phyloP scores from a whole-genome alignment of 805 yeast genomes.

The Candida quercuum region DNA sequence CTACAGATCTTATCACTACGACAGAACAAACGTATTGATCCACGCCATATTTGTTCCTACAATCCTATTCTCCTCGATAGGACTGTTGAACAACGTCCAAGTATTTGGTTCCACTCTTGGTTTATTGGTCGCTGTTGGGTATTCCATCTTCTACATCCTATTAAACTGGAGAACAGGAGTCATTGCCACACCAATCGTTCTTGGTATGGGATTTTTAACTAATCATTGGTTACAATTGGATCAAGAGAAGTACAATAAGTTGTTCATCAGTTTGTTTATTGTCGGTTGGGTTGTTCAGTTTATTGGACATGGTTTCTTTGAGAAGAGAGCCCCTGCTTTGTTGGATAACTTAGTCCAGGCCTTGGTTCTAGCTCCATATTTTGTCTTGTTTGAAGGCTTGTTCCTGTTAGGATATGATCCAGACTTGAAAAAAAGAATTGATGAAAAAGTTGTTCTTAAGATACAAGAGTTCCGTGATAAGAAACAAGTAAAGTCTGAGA shows the following conservation, averaged over 20 bases:
- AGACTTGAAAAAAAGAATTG: conserved; percentile 33
- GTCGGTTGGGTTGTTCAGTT: conserved; percentile 79
- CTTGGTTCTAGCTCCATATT: conserved; percentile 84
- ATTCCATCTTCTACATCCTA: conserved; percentile 50
- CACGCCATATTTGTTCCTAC: conserved; percentile 80
- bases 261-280: conserved; percentile 34
- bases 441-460: conserved; percentile 30
- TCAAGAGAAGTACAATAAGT: conserved; percentile 5
- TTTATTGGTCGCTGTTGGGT: conserved; percentile 37
- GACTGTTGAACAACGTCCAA: conserved; percentile 29
- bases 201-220: conserved; percentile 22
- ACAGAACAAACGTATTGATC: conserved; percentile 60
- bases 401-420: conserved; percentile 59
- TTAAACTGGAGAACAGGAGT: conserved; percentile 52
- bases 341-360: conserved; percentile 82
- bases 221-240: conserved; percentile 21
- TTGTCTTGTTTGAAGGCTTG: conserved; percentile 73
- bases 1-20: conserved; percentile 51
- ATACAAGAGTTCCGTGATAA: conserved; percentile 22
- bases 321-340: conserved; percentile 80
- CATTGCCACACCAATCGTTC: conserved; percentile 34
- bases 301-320: conserved; percentile 81
- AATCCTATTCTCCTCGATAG: conserved; percentile 53
- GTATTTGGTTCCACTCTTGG: conserved; percentile 39
- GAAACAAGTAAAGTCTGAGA: too few relatives aligned